Evolutionary conservation across 345 rosid species (phyloP), one percentile per base, ranked within the genome.

Genomic region (Passiflora organensis): DNA sequence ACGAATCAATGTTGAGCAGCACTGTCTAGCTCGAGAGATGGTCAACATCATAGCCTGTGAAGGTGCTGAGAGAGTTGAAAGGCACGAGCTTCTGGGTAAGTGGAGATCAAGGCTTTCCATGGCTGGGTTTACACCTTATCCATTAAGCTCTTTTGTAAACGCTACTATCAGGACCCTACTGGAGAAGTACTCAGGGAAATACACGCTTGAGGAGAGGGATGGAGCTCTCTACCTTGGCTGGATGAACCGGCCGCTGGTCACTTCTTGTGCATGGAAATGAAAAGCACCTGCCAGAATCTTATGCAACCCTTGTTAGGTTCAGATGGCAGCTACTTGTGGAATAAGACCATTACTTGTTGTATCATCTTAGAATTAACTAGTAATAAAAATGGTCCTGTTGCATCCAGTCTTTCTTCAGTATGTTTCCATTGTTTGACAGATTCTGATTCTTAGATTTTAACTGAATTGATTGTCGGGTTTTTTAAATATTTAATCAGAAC

Each of bases 1-100:
- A 49, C 76, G 99, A 51, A 71, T 91, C 70, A 81, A 74, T 5
- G 84, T 86, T 0, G 99, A 91, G 77, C 99, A 91, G 72, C 99
- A 91, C 62, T 89, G 99, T 58, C 85, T 91, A 46, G 99, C 99
- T 41, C 73, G 99, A 48, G 99, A 91, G 57, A 66, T 91, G 12
- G 99, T 91, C 74, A 91, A 91, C 77, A 69, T 91, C 25, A 70
- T 88, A 59, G 98, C 98, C 18, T 86, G 99, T 0, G 99, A 88
- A 65, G 99, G 99, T 42, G 58, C 72, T 12, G 99, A 91, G 52
- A 86, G 96, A 66, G 89, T 86, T 18, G 99, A 91, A 73, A 80
- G 99, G 13, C 96, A 88, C 1, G 99, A 91, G 72, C 84, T 59
- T 15, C 49, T 86, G 0, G 91, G 91, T 43, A 91, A 88, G 65